Conservation (phyloP, 352 stramenopile species). For the Pythium phragmiticola region DNA sequence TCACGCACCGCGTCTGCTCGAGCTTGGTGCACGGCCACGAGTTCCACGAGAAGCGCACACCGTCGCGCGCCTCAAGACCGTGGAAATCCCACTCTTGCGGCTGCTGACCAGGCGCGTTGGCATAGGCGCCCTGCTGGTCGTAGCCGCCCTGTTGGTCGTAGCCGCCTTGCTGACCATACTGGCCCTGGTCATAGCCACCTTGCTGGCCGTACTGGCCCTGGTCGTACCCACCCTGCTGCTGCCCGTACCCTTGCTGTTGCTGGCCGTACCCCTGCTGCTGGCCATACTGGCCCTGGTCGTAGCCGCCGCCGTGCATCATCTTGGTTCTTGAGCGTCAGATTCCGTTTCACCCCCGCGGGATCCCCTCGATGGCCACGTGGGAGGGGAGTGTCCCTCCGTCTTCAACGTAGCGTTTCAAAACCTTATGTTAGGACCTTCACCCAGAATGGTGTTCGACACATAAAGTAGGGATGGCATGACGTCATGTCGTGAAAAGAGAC, state of each 20-base stretch:
- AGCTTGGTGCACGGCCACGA: conserved; percentile 97
- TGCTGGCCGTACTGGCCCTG: conserved; percentile 38
- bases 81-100: conserved; percentile 88
- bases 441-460: conserved; percentile 6
- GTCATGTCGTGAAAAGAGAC: conserved; percentile 5
- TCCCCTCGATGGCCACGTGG: background rate
- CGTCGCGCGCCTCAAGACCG: conserved; percentile 86
- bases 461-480: background rate
- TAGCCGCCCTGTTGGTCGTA: conserved; percentile 35
- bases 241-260: conserved; percentile 39
- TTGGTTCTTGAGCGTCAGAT: conserved; percentile 4
- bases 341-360: conserved; percentile 1
- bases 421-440: background rate
- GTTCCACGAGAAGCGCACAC: conserved; percentile 98
- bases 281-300: conserved; percentile 32
- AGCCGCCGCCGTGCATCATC: conserved; percentile 53
- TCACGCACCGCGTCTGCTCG: conserved; percentile 97
- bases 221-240: conserved; percentile 41
- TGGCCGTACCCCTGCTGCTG: conserved; percentile 40
- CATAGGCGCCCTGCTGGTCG: conserved; percentile 35
- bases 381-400: background rate
- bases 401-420: background rate
- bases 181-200: conserved; percentile 34
- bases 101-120: conserved; percentile 56
- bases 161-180: conserved; percentile 39